A percentile compares a stretch with the other conserved stretches of the same genome.
These are phyloP conservation scores for Xylaria venustula DNA, from an alignment of 495 filamentous ascomycete genomes.

Conservation along the genomic window DNA sequence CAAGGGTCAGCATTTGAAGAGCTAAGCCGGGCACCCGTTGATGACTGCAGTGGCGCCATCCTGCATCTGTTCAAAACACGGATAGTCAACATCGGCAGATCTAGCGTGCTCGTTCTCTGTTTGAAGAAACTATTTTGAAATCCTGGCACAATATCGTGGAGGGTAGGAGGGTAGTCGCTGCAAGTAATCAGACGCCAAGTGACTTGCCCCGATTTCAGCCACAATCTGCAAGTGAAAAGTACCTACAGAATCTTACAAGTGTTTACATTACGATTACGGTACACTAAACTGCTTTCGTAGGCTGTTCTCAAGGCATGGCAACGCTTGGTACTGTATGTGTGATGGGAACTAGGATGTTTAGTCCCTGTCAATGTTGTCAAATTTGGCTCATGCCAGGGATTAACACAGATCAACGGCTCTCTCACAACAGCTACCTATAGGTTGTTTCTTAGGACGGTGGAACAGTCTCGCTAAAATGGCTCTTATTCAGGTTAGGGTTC, in stretches of 20 bases:
- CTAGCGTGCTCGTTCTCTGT: neutral
- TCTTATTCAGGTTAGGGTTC: neutral
- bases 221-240: slow-evolving; percentile 12
- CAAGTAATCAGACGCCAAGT: slow-evolving; percentile 10
- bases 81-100: slow-evolving; percentile 11
- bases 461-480: slow-evolving; percentile 2
- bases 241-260: slow-evolving; percentile 11
- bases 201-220: slow-evolving; percentile 13
- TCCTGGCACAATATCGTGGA: slow-evolving; percentile 7
- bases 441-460: neutral
- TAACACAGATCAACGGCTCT: slow-evolving; percentile 6
- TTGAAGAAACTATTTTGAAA: slow-evolving; percentile 8
- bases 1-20: neutral
- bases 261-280: neutral
- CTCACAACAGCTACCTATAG: neutral
- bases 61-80: slow-evolving; percentile 11
- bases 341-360: slow-evolving; percentile 5
- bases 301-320: neutral
- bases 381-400: slow-evolving; percentile 15
- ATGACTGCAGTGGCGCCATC: slow-evolving; percentile 13
- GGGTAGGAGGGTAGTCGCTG: slow-evolving; percentile 11
- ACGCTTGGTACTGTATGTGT: neutral
- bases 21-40: slow-evolving; percentile 5
- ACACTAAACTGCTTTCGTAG: too few relatives aligned
- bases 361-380: slow-evolving; percentile 10